Percentiles rank a stretch among this genome's conserved stretches.
phyloP scores from a whole-genome alignment of 31 red algal species.

The Endocladia muricata region DNA sequence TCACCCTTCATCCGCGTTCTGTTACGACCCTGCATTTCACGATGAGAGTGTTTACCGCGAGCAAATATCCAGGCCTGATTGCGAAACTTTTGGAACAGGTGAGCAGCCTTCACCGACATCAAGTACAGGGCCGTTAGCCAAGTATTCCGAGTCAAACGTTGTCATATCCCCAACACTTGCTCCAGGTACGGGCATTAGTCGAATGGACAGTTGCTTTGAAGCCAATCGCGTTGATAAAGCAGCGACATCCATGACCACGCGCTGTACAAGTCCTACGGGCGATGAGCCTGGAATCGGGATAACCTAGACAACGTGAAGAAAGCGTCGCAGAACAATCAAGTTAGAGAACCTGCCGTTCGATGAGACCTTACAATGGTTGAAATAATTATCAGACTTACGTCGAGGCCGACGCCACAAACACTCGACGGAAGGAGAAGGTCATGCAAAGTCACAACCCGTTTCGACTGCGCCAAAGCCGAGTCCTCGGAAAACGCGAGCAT shows the following conservation, averaged over 20 bases:
- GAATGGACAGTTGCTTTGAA: conserved; percentile 5
- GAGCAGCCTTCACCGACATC: no score
- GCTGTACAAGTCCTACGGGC: not conserved
- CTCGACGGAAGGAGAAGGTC: not conserved
- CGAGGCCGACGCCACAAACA: conserved; percentile 14
- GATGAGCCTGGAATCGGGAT: conserved; percentile 4
- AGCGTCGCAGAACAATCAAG: not conserved
- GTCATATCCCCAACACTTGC: conserved; percentile 12
- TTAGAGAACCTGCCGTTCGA: not conserved
- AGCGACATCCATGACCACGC: conserved; percentile 13
- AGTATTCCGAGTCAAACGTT: not conserved
- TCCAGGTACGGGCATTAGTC: conserved; percentile 16
- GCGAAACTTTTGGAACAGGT: no score
- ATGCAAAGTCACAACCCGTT: not conserved
- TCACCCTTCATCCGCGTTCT: no score
- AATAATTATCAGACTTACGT: no score
- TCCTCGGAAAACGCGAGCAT: conserved; percentile 14
- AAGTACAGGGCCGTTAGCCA: not conserved
- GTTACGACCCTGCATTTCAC: no score
- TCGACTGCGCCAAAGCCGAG: not conserved
- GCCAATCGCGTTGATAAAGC: not conserved
- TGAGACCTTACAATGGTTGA: no score
- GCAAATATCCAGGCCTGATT: no score
- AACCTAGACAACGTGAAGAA: not conserved
- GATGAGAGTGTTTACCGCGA: no score